These are phyloP conservation scores for Eutrema japonicum DNA, from an alignment of 345 rosid species.

Conservation along the genomic window DNA sequence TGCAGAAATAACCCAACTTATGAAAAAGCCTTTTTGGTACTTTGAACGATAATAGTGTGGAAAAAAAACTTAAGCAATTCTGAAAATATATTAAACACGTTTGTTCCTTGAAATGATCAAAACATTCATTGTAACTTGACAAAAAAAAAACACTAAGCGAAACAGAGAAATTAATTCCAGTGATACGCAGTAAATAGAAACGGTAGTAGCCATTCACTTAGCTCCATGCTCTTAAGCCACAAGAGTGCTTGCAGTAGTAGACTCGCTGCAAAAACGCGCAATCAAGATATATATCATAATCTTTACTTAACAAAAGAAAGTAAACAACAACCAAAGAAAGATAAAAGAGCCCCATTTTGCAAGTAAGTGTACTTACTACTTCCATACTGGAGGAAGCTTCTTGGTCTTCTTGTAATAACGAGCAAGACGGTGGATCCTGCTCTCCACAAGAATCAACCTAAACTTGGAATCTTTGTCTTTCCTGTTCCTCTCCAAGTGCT, in stretches of 20 bases:
- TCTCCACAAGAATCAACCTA: slow-evolving; percentile 18
- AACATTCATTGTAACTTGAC: slow-evolving; percentile 2
- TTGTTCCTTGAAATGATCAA: slow-evolving; percentile 14
- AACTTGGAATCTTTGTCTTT: slow-evolving; percentile 23
- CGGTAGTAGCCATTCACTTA: neutral
- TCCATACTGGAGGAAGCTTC: slow-evolving; percentile 93
- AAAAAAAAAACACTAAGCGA: neutral
- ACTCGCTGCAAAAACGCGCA: slow-evolving; percentile 49
- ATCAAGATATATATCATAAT: neutral
- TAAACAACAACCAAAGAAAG: neutral
- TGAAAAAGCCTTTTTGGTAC: neutral
- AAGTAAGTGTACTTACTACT: slow-evolving; percentile 55
- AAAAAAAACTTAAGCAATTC: neutral
- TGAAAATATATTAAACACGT: neutral
- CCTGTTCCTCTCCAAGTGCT: slow-evolving; percentile 16
- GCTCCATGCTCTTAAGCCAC: slow-evolving; percentile 51
- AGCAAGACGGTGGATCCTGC: slow-evolving; percentile 55
- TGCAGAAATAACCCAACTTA: neutral
- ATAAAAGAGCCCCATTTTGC: neutral
- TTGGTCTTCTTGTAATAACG: slow-evolving; percentile 90
- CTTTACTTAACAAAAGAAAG: neutral
- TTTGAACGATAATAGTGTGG: neutral
- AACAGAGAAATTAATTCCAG: neutral
- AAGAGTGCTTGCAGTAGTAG: slow-evolving; percentile 63
- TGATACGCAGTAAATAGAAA: neutral